Evolutionary conservation across 2,329 filamentous ascomycete genomes (phyloP), one percentile per base, ranked within the genome.

Genomic region (Colletotrichum sp.): DNA sequence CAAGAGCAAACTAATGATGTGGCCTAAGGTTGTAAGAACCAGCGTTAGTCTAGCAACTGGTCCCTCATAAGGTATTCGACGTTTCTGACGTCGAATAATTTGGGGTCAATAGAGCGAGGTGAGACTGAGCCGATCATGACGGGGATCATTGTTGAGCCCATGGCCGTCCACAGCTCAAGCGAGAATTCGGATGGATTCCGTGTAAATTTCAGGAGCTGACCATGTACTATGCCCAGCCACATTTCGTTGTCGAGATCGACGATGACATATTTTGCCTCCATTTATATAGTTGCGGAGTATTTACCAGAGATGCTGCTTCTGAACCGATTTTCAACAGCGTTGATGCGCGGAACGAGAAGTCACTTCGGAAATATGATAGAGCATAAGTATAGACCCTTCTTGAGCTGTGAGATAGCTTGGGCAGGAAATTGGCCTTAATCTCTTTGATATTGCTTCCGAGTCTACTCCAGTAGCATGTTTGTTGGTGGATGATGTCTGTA

Each of bases 191-290:
- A 51, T 51, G 43, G 12, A 8, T 6, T 4, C 43, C 11, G 43
- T 47, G 43, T 12, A 21, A 0, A 13, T 47, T 21, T 11, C 13
- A 13, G 43, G 43, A 21, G 11, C 43, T 21, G 6, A 13, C 1
- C 5, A 8, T 47, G 9, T 2, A 21, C n/a, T 0, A 5, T 4
- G 3, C 43, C 43, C 4, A 4, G 18, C 0, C 11, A 13, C 11
- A 21, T 13, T 13, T 21, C 11, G 43, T 51, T 21, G 11, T 12
- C 6, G 3, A 51, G 6, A 21, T 51, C 43, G 3, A 21, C 1
- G 21, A 21, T 8, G 6, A 51, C n/a, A 21, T 8, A 5, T 21
- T 33, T 8, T 51, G 11, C 12, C 6, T 51, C 11, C 12, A 21
- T 47, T 21, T 21, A 21, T 47, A 1, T 21, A 1, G 1, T 33